A percentile compares a stretch with the other conserved stretches of the same genome.
Evolutionary conservation across 169 alveolate genomes (phyloP).

Genomic region (Babesia gibsoni): DNA sequence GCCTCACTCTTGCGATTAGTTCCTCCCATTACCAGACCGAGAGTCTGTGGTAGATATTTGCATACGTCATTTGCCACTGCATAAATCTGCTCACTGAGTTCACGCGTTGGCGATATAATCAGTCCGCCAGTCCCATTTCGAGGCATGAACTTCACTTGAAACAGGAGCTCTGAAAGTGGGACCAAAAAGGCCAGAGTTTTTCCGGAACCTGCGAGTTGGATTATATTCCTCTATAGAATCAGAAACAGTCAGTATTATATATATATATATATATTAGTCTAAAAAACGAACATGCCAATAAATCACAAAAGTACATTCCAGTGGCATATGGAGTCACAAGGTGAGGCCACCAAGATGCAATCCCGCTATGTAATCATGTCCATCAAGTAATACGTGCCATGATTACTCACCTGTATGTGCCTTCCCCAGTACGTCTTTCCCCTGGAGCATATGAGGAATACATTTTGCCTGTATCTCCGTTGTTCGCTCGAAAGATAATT

Average conservation of each 20-base stretch:
- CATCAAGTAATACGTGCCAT: neutral
- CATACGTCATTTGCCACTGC: slow-evolving; percentile 94
- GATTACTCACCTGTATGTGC: slow-evolving; percentile 88
- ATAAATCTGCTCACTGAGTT: slow-evolving; percentile 94
- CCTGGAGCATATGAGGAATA: slow-evolving; percentile 94
- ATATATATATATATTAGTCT: too few relatives aligned
- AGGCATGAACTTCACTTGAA: slow-evolving; percentile 91
- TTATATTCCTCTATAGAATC: too few relatives aligned
- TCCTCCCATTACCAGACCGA: slow-evolving; percentile 98
- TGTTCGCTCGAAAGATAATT: slow-evolving; percentile 85
- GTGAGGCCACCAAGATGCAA: too few relatives aligned
- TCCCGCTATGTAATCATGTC: too few relatives aligned
- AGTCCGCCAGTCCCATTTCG: slow-evolving; percentile 92
- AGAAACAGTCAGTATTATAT: too few relatives aligned
- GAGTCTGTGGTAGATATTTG: slow-evolving; percentile 91
- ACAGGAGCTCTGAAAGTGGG: slow-evolving; percentile 95
- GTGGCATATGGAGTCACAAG: too few relatives aligned
- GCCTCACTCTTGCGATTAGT: slow-evolving; percentile 96
- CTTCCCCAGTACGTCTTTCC: slow-evolving; percentile 97
- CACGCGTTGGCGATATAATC: slow-evolving; percentile 97
- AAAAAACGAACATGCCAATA: too few relatives aligned
- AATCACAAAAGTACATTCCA: too few relatives aligned
- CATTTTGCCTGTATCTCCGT: slow-evolving; percentile 97
- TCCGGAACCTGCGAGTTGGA: slow-evolving; percentile 92
- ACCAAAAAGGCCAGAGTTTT: slow-evolving; percentile 97